Percentiles rank a stretch among this genome's conserved stretches.
Conservation (phyloP, 1,284 basidiomycete genomes). For the Malassezia sympodialis region DNA sequence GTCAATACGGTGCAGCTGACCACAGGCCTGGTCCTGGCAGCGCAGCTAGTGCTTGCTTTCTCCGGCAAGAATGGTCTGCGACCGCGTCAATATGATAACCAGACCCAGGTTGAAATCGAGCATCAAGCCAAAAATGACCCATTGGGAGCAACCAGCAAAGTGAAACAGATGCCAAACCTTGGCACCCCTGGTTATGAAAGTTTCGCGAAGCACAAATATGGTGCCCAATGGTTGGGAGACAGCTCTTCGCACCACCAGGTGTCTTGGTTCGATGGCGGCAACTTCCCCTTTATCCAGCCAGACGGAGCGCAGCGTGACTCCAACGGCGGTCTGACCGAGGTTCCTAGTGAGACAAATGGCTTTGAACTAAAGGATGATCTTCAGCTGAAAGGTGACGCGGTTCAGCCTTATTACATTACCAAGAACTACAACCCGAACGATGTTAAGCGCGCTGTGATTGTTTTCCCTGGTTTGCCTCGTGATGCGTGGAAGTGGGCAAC, state of each 20-base stretch:
- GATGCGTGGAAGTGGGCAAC: conserved; percentile 41
- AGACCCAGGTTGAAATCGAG: background rate
- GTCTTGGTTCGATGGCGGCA: background rate
- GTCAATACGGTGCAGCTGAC: background rate
- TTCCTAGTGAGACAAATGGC: conserved; percentile 9
- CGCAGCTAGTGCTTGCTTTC: background rate
- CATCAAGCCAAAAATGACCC: background rate
- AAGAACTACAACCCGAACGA: background rate
- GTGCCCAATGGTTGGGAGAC: background rate
- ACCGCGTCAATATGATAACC: background rate
- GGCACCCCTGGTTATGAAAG: background rate
- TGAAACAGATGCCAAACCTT: conserved; percentile 1
- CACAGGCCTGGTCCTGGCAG: background rate
- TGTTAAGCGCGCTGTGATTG: conserved; percentile 32
- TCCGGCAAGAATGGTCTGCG: background rate
- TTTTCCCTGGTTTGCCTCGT: conserved; percentile 29
- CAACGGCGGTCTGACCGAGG: background rate
- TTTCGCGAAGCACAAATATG: background rate
- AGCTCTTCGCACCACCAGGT: background rate
- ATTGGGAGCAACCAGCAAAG: background rate
- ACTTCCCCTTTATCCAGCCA: background rate
- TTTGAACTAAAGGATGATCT: conserved; percentile 18
- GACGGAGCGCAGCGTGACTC: background rate
- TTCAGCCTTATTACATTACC: conserved; percentile 2
- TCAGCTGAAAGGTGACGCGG: background rate